phyloP scores from a whole-genome alignment of 257 asterid genomes.

The Penstemon barbatus region DNA sequence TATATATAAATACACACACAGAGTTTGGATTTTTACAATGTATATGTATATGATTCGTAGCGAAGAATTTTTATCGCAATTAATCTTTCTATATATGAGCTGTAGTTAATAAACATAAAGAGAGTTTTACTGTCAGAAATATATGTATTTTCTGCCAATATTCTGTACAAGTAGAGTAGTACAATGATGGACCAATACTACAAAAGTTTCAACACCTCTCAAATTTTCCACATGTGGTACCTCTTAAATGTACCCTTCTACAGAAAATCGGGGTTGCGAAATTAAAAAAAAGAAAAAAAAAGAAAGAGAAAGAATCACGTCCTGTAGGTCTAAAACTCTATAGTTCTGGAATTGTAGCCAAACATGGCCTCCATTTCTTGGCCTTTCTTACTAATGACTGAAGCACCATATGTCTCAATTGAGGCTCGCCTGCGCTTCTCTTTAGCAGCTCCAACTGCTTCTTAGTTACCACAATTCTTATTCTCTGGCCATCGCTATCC shows the following conservation, averaged over 20 bases:
- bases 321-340: background rate
- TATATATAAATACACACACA: too few species aligned
- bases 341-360: slow-evolving; percentile 47
- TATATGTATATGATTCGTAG: too few species aligned
- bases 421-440: background rate
- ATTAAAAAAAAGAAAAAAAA: background rate
- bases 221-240: slow-evolving; percentile 3
- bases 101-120: too few species aligned
- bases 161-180: background rate
- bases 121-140: too few species aligned
- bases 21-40: too few species aligned
- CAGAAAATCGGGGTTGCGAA: slow-evolving; percentile 25
- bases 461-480: background rate
- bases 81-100: too few species aligned
- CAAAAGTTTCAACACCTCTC: slow-evolving; percentile 19
- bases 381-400: slow-evolving; percentile 24
- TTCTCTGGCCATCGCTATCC: too few species aligned
- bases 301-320: too few species aligned
- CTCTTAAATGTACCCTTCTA: background rate
- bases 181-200: background rate
- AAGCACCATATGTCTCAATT: slow-evolving; percentile 16
- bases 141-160: background rate
- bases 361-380: slow-evolving; percentile 50
- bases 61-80: too few species aligned
- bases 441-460: background rate